Evolutionary conservation across 257 asterid species (phyloP), one percentile per base, ranked within the genome.

Genomic region (Solanum habrochaites): DNA sequence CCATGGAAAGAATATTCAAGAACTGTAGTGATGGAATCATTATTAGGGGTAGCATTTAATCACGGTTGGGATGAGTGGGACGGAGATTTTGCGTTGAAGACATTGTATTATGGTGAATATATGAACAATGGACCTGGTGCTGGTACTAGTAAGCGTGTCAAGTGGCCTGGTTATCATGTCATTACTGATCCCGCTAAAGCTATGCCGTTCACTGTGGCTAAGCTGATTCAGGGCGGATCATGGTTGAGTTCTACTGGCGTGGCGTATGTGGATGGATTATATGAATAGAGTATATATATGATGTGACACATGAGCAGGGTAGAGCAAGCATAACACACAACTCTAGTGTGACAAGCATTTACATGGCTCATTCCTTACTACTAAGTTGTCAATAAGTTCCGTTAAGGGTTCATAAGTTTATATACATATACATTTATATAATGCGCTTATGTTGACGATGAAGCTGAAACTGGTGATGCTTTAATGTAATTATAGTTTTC

Each of bases 31-130:
- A 90, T 93, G 93, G 86, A 92, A 78, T 90, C 94, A 5, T n/a
- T 66, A 86, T 86, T 93, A 2, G 91, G 88, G 90, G 88, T 80
- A 83, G 23, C 3, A 74, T 93, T 93, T 9, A 91, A 91, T 80
- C 96, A n/a, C 96, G 95, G 96, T 20, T 93, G 96, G 96, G 31
- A 88, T 1, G 88, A 58, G 83, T 93, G 96, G 96, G 62, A 23
- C 1, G 95, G 93, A 5, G 91, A 88, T 18, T 88, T 90, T 75
- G 95, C 93, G 1, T 58, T 92, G 90, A 85, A 80, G 12, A 93
- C 94, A 23, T 85, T 93, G 70, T 93, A 91, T 75, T 93, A 87
- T 83, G 95, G 94, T 29, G 96, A 93, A 88, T 93, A 75, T 21
- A 73, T 67, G 92, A 93, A 93, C 71, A 83, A 64, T 18, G 96